These are phyloP conservation scores for Xanthoceras sorbifolium DNA, from an alignment of 345 rosid species.

Conservation along the genomic window DNA sequence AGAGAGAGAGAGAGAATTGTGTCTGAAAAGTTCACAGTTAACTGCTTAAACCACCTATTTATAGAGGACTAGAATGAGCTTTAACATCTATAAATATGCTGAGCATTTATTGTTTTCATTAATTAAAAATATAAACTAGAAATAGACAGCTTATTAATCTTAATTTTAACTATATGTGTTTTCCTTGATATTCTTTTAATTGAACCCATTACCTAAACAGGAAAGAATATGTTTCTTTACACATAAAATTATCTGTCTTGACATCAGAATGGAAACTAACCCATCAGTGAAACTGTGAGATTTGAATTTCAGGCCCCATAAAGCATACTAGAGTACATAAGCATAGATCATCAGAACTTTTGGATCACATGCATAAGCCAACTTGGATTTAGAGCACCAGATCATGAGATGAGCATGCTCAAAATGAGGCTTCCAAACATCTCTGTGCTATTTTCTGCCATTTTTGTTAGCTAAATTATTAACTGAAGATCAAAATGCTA, in stretches of 20 bases:
- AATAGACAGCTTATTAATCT: conserved; percentile 41
- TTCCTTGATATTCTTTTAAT: conserved; percentile 9
- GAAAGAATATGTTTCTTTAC: conserved; percentile 36
- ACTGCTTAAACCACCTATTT: conserved; percentile 15
- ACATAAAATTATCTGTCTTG: conserved; percentile 32
- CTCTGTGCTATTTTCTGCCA: conserved; percentile 25
- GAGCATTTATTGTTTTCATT: conserved; percentile 19
- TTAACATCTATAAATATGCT: conserved; percentile 26
- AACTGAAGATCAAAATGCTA: background rate
- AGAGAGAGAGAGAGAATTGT: conserved; percentile 8
- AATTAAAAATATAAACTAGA: background rate
- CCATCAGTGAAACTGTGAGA: conserved; percentile 26
- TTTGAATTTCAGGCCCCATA: conserved; percentile 33
- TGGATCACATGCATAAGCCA: conserved; percentile 13
- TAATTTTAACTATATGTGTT: conserved; percentile 17
- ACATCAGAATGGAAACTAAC: conserved; percentile 34
- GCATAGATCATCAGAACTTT: background rate
- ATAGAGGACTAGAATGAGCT: conserved; percentile 18
- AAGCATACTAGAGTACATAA: conserved; percentile 34
- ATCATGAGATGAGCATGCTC: background rate
- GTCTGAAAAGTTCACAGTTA: background rate
- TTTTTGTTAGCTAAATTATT: conserved; percentile 15
- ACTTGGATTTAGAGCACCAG: conserved; percentile 7
- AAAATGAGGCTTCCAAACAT: conserved; percentile 19
- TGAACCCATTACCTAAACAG: conserved; percentile 19